These are phyloP conservation scores for Rossbeevera mucosa DNA, from an alignment of 768 basidiomycete species.

Conservation along the genomic window DNA sequence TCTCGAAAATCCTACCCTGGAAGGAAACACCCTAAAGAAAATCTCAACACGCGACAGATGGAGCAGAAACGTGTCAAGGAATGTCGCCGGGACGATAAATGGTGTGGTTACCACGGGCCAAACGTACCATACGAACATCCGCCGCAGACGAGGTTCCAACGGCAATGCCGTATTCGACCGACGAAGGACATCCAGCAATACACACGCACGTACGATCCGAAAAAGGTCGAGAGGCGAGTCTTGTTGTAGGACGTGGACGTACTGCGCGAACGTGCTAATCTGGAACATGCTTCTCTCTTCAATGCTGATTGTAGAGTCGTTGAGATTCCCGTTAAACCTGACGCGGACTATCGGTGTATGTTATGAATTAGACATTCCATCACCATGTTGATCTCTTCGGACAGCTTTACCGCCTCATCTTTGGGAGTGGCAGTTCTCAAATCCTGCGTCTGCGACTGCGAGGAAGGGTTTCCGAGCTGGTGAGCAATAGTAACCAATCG, in stretches of 20 bases:
- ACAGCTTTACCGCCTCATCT: slow-evolving; percentile 36
- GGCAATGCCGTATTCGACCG: slow-evolving; percentile 38
- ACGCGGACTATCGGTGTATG: slow-evolving; percentile 65
- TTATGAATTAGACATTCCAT: not conserved
- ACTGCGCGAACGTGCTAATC: not conserved
- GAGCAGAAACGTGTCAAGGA: slow-evolving; percentile 28
- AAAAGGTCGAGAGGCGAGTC: slow-evolving; percentile 55
- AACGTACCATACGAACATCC: slow-evolving; percentile 31
- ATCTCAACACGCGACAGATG: slow-evolving; percentile 11
- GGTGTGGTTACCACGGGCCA: slow-evolving; percentile 31
- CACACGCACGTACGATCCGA: slow-evolving; percentile 48
- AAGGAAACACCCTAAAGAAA: slow-evolving; percentile 24
- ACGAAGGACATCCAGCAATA: slow-evolving; percentile 62
- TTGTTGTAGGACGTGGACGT: not conserved
- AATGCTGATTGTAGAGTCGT: slow-evolving; percentile 43
- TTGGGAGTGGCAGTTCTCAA: slow-evolving; percentile 56
- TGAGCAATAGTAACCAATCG: slow-evolving; percentile 17
- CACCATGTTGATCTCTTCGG: not conserved
- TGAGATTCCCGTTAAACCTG: slow-evolving; percentile 49
- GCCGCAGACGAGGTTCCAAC: slow-evolving; percentile 43
- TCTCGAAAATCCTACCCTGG: not conserved
- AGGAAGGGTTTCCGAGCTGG: slow-evolving; percentile 49
- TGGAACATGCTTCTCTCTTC: not conserved
- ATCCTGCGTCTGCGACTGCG: slow-evolving; percentile 57
- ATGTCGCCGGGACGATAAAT: slow-evolving; percentile 33